These are phyloP conservation scores for Fusarium newnesense DNA, from an alignment of 2,329 filamentous ascomycete genomes.

Conservation along the genomic window DNA sequence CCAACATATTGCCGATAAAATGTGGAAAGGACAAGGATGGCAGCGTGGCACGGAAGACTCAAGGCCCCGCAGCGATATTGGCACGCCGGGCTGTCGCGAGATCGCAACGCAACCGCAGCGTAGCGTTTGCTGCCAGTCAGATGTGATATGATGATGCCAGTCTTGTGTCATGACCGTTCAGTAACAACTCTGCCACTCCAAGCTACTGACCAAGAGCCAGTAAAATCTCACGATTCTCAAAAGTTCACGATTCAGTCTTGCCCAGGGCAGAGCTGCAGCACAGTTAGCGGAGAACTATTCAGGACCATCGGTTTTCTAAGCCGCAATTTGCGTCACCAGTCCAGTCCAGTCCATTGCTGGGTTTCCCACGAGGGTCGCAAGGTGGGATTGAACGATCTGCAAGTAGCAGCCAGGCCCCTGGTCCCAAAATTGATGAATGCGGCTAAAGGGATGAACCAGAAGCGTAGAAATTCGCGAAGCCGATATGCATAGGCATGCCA, in stretches of 20 bases:
- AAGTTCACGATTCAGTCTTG: conserved; percentile 11
- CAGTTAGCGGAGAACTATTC: conserved; percentile 15
- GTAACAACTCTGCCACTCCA: conserved; percentile 18
- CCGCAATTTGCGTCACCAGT: conserved; percentile 39
- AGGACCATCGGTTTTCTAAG: conserved; percentile 11
- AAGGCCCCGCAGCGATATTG: conserved; percentile 38
- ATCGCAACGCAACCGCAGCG: conserved; percentile 16
- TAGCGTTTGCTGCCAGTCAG: conserved; percentile 27
- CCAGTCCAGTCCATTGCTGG: conserved; percentile 31
- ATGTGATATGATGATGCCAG: conserved; percentile 42
- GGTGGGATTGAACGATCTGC: conserved; percentile 43
- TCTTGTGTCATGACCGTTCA: conserved; percentile 42
- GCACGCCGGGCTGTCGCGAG: conserved; percentile 32
- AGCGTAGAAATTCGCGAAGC: conserved; percentile 17
- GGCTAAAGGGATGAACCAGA: conserved; percentile 35
- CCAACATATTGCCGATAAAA: conserved; percentile 6
- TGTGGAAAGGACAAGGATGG: conserved; percentile 37
- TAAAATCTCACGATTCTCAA: conserved; percentile 16
- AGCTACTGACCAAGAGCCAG: conserved; percentile 23
- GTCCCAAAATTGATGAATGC: conserved; percentile 33
- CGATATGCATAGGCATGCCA: neutral
- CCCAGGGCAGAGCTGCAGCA: conserved; percentile 6
- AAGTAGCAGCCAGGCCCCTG: conserved; percentile 42
- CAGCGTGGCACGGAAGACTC: conserved; percentile 26
- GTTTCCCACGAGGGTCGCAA: conserved; percentile 33